Evolutionary conservation across 257 asterid species (phyloP).

Genomic region (Ocimum tenuiflorum): DNA sequence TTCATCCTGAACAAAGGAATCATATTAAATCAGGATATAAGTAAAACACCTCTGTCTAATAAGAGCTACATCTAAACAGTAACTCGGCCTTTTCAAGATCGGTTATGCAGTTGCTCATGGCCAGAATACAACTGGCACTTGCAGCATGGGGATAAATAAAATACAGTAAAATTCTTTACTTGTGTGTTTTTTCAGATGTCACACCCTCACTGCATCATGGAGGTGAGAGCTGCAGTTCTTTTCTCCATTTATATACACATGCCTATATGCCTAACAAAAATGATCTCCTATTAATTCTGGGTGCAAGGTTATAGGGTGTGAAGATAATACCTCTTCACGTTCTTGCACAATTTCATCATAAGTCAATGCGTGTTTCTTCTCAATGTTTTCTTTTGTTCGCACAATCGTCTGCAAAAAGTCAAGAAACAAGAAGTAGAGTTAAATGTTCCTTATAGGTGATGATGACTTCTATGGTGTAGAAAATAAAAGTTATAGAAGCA

Average conservation of each 20-base stretch:
- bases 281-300: background rate
- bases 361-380: constrained; percentile 94
- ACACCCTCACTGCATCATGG: background rate
- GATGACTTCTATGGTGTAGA: background rate
- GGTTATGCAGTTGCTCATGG: background rate
- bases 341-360: constrained; percentile 96
- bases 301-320: constrained; percentile 4
- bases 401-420: constrained; percentile 55
- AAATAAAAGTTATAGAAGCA: background rate
- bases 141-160: background rate
- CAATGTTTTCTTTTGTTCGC: constrained; percentile 86
- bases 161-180: background rate
- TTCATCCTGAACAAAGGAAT: constrained; percentile 57
- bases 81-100: background rate
- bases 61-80: background rate
- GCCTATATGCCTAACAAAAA: background rate
- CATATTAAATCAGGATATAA: constrained; percentile 11
- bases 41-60: background rate
- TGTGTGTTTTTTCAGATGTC: background rate
- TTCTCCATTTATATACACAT: background rate
- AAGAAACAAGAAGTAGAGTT: constrained; percentile 13
- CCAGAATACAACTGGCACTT: constrained; percentile 7
- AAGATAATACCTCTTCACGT: constrained; percentile 78
- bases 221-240: background rate
- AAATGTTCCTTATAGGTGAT: background rate